These are phyloP conservation scores for Straminergon stramineum DNA, from an alignment of 225 moss, liverwort and hornwort species.

Conservation along the genomic window DNA sequence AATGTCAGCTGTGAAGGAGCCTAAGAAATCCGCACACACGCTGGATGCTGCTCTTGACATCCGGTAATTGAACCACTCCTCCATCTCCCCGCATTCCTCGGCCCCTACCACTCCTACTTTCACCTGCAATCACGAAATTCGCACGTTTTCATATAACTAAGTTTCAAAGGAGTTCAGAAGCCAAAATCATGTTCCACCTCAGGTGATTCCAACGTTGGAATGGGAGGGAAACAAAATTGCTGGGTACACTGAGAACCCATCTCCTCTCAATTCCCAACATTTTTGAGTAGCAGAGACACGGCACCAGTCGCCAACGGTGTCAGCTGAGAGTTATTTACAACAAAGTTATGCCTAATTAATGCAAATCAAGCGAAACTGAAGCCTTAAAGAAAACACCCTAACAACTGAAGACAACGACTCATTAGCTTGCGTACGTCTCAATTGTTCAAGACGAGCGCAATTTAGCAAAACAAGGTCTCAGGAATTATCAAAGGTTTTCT, in stretches of 20 bases:
- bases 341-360: neutral
- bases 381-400: neutral
- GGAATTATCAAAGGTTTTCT: neutral
- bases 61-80: constrained; percentile 97
- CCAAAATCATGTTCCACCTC: neutral
- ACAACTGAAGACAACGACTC: neutral
- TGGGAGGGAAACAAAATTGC: neutral
- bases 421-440: neutral
- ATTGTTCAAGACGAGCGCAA: neutral
- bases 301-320: neutral
- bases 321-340: neutral
- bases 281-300: neutral
- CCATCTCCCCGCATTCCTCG: constrained; percentile 93
- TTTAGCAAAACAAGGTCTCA: neutral
- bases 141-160: neutral
- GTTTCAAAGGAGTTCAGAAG: neutral
- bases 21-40: constrained; percentile 68
- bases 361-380: neutral
- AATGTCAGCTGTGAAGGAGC: constrained; percentile 71
- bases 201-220: neutral
- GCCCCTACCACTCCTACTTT: constrained; percentile 84
- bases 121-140: constrained; percentile 37
- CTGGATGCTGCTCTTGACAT: constrained; percentile 75
- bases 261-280: neutral
- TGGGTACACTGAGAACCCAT: neutral